Percentiles rank a stretch among this genome's conserved stretches.
phyloP scores from a whole-genome alignment of 345 rosid species.

The Mallotus nudiflorus region DNA sequence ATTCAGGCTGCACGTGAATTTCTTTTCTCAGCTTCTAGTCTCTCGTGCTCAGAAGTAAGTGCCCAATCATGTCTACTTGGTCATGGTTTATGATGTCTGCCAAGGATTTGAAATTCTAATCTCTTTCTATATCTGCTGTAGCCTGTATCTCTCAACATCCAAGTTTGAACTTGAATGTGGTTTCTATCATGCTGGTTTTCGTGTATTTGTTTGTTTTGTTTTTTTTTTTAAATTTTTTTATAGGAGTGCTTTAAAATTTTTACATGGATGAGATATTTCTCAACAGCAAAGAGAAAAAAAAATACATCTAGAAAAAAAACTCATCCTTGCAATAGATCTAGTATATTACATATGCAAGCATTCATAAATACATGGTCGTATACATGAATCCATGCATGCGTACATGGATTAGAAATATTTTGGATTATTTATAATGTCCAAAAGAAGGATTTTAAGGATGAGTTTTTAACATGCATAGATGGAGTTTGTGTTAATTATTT shows the following conservation, averaged over 20 bases:
- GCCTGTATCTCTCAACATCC: background rate
- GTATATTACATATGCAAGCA: background rate
- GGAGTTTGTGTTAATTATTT: background rate
- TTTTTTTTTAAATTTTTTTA: too few species aligned
- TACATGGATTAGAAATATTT: background rate
- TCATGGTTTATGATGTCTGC: conserved; percentile 11
- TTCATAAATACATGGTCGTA: background rate
- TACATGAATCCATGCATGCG: too few species aligned
- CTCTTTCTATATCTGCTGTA: background rate
- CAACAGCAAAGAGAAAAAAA: too few species aligned
- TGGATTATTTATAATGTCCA: background rate
- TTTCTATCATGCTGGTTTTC: background rate
- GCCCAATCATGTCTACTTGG: conserved; percentile 1
- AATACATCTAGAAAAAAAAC: too few species aligned
- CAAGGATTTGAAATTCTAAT: background rate
- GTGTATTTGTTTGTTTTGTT: background rate
- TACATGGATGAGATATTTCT: background rate
- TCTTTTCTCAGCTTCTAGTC: conserved; percentile 91
- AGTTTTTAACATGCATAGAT: background rate
- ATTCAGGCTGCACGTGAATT: conserved; percentile 93
- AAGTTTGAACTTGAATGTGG: background rate
- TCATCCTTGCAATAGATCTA: background rate
- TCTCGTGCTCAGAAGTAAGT: conserved; percentile 84
- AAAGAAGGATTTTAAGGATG: background rate
- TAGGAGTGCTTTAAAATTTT: too few species aligned